Base-by-base conservation (phyloP, 208 protist species). In the Trypanosoma avium region DNA sequence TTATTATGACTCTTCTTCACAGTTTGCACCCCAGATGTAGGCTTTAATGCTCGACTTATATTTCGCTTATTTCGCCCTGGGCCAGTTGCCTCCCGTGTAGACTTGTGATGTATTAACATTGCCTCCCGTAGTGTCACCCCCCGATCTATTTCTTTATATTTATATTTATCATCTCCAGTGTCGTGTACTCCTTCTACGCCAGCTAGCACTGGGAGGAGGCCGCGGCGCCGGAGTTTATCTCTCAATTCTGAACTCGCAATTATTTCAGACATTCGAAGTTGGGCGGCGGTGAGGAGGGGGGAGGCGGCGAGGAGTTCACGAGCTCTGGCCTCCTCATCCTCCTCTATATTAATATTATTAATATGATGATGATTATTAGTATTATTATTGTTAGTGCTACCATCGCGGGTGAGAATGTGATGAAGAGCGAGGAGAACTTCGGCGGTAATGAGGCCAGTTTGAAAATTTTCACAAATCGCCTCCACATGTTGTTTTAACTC, bases 381-480 rank as follows among this genome's bases (percentile, higher is more conserved):
- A n/a, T n/a, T n/a, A n/a, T 67, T 57, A 6, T 24, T 15, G 30
- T 55, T 50, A 27, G 12, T 29, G 1, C 5, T n/a, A 10, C 57
- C 68, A 12, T 58, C 53, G 19, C 35, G 54, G 5, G 36, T 29
- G 9, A 70, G 63, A 13, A 86, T 38, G 15, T 75, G 59, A 42
- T 72, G 46, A 9, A 86, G 52, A 1, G 71, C 67, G 26, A 82
- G 42, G 13, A 86, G 61, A 19, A 86, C 80, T 63, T 82, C 80
- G 3, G 73, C 73, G 1, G 80, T 73, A 17, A 62, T 48, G 17
- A 45, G 6, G 48, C 57, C 72, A 43, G 50, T 67, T 17, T 29
- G 26, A 57, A 73, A 67, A 22, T 53, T 36, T 13, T 61, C 32
- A 26, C 67, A 73, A 2, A 73, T 60, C 13, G 7, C 21, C 12